Percentiles rank a stretch among this genome's conserved stretches.
Evolutionary conservation across 768 basidiomycete species (phyloP).

Genomic region (Mycena amicta): DNA sequence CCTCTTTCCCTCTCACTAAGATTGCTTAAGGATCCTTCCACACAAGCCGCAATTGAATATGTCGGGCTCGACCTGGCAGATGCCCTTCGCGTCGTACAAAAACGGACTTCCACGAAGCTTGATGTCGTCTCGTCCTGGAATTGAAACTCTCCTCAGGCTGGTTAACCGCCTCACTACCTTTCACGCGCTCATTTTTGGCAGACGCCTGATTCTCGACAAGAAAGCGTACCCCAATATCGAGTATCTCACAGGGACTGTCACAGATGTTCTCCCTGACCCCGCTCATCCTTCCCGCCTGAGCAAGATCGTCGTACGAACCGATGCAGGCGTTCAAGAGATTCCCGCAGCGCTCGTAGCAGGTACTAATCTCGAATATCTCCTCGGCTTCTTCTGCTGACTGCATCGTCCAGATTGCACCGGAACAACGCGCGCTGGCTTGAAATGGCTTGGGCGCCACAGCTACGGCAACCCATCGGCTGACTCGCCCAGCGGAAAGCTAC

Average conservation of each 20-base stretch:
- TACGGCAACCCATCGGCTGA: constrained; percentile 16
- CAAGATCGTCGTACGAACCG: constrained; percentile 20
- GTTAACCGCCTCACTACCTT: background rate
- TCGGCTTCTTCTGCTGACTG: no score
- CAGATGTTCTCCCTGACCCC: constrained; percentile 22
- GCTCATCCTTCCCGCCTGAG: constrained; percentile 10
- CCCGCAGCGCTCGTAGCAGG: constrained; percentile 24
- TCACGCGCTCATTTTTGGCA: background rate
- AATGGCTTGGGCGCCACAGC: constrained; percentile 26
- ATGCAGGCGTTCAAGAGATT: constrained; percentile 11
- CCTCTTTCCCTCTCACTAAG: background rate
- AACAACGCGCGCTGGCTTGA: constrained; percentile 25
- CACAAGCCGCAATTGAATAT: constrained; percentile 19
- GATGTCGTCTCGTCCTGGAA: constrained; percentile 22
- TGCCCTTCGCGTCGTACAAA: constrained; percentile 8
- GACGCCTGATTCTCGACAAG: constrained; percentile 26
- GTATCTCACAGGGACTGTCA: constrained; percentile 30
- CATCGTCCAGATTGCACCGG: constrained; percentile 39
- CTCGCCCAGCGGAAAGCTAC: constrained; percentile 4
- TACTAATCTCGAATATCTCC: no score
- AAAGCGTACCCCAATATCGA: constrained; percentile 24
- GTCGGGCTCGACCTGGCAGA: constrained; percentile 11
- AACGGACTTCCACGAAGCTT: constrained; percentile 21
- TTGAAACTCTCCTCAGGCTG: constrained; percentile 31
- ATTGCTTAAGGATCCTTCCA: constrained; percentile 11